Base-by-base conservation (phyloP, 2,329 filamentous ascomycete genomes). In the Monosporascus sp. region DNA sequence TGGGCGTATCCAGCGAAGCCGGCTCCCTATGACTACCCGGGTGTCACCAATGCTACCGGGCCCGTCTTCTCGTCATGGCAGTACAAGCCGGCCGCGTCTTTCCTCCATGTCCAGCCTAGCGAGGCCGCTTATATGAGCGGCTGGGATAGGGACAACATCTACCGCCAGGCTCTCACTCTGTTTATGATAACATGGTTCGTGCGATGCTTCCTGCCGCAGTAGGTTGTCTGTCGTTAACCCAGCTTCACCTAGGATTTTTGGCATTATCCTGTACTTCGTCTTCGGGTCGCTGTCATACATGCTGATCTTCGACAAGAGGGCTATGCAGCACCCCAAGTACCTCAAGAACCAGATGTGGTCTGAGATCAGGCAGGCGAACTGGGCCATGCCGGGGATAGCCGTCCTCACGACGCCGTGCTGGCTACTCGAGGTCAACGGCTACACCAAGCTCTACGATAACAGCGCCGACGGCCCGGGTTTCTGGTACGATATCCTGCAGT, bases 221-320 rank as follows among this genome's bases (percentile, higher is more conserved):
- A 37, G 20, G 17, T 47, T 2, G 41, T 37, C 35, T 48, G 40
- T 43, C 8, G 47, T 38, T 43, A n/a, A 7, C 62, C 55, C 7
- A 45, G 11, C 9, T 47, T 24, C 11, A n/a, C 46, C 31, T 48
- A 97, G 92, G 87, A 70, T 96, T 62, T 96, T 96, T 65, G 93
- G 92, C 52, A 72, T 92, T 37, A 60, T 91, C 47, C 78, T 94
- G 52, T 97, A 97, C 79, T 96, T 93, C 70, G 64, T 89, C 59
- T 91, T 90, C 68, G 89, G 92, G 4, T 80, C 86, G 6, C 78
- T 95, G 18, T 96, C 91, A 17, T 97, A 95, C 74, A 65, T 87
- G 65, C 87, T 96, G 74, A 79, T 97, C 67, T 97, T 96, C 75
- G 92, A 97, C 74, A 94, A 97, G 73, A 81, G 84, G 43, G 94